phyloP scores from a whole-genome alignment of 75 land plant species.

The Sequoiadendron giganteum region DNA sequence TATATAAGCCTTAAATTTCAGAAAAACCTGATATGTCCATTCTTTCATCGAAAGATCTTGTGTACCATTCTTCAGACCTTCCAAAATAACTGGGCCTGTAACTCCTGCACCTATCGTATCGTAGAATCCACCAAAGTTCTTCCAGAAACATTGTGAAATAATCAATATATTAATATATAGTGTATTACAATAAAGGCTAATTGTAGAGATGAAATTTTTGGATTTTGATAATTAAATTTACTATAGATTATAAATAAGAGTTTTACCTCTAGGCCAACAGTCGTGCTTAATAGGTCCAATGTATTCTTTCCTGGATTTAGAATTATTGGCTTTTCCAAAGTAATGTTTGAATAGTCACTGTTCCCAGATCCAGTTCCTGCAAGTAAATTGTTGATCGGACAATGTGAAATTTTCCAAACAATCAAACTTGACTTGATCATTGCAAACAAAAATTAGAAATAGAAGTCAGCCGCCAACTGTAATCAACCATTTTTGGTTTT shows the following conservation, averaged over 20 bases:
- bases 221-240: not conserved
- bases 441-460: not conserved
- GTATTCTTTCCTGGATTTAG: constrained; percentile 43
- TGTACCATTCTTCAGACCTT: constrained; percentile 27
- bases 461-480: not conserved
- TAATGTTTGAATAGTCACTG: constrained; percentile 28
- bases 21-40: constrained; percentile 65
- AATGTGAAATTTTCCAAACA: not conserved
- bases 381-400: not conserved
- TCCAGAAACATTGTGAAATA: constrained; percentile 4
- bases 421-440: not conserved
- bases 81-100: constrained; percentile 27
- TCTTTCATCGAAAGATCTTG: constrained; percentile 35
- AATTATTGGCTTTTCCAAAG: constrained; percentile 23
- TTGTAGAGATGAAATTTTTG: not conserved
- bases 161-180: not conserved
- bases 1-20: not conserved
- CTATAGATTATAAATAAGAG: not conserved
- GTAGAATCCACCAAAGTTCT: constrained; percentile 71
- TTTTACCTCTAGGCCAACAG: constrained; percentile 62
- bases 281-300: constrained; percentile 58
- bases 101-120: constrained; percentile 66
- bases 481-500: not conserved
- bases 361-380: constrained; percentile 51
- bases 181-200: not conserved